Evolutionary conservation across 2,329 filamentous ascomycete species (phyloP), one percentile per base, ranked within the genome.

Genomic region (Arthrobotrys entomopaga): DNA sequence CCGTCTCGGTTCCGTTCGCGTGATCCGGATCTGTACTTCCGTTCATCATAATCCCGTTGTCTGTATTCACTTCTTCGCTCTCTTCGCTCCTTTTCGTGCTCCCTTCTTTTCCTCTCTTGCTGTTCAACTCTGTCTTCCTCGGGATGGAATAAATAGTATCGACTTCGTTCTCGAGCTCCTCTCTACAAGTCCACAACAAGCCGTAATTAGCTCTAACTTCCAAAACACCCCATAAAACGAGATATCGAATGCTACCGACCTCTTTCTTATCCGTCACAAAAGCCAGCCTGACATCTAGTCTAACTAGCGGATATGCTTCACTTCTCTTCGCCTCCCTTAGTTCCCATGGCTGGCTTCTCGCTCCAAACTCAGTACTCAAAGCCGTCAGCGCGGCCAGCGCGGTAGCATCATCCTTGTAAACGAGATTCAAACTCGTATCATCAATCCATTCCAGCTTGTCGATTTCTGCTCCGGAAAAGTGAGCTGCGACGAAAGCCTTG

Each of bases 131-230:
- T 92, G 79, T 97, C 93, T 80, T 93, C 88, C 78, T 97, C 91
- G 0, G 94, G 94, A 78, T 98, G 91, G 79, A 95, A 86, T 40
- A 97, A 87, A 80, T 99, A 99, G 83, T 96, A 98, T 11, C 92
- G 87, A 82, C 94, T 98, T 75, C 91, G 87, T 58, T 90, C 86
- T 10, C 92, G 87, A 0, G 95, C 94, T 46, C 91, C 90, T 49
- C 84, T 87, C 78, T 75, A 66, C n/a, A 22, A 42, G 22, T 56
- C 40, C 42, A 2, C 2, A 24, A 11, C n/a, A 59, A 52, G 26
- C 53, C 40, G 24, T 43, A n/a, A 46, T 46, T 46, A 15, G 42
- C 38, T 24, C 2, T 38, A 8, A 5, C 34, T 43, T 24, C 8
- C 29, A 24, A 46, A 43, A 13, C n/a, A 56, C 38, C 42, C 15